Evolutionary conservation across 2,329 filamentous ascomycete genomes (phyloP).

Genomic region (Catunica adiposa): DNA sequence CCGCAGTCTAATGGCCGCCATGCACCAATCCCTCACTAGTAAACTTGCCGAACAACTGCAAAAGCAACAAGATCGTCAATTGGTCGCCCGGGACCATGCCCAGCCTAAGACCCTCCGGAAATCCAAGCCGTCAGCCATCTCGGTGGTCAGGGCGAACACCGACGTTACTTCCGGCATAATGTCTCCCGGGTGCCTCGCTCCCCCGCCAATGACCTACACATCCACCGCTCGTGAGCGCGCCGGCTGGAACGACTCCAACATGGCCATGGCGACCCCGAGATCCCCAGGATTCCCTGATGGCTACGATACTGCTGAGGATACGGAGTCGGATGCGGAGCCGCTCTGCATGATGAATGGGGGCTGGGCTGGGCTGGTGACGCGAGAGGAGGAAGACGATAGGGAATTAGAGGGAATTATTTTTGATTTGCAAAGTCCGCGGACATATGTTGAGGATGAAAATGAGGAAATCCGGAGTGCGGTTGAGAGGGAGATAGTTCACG

Average conservation of each 20-base stretch:
- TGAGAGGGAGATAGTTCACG: neutral
- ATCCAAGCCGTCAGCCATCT: neutral
- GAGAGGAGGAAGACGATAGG: neutral
- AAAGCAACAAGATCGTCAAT: conserved; percentile 11
- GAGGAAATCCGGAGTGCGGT: neutral
- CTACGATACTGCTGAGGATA: conserved; percentile 10
- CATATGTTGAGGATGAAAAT: neutral
- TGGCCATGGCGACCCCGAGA: neutral
- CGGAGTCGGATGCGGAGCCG: conserved; percentile 7
- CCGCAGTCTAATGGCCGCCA: conserved; percentile 8
- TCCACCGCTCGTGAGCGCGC: neutral
- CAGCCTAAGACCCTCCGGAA: neutral
- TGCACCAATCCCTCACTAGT: conserved; percentile 6
- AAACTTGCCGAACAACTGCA: conserved; percentile 11
- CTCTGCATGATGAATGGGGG: conserved; percentile 3
- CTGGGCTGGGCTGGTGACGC: neutral
- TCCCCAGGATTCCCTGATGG: neutral
- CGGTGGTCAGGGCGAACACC: neutral
- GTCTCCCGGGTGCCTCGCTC: neutral
- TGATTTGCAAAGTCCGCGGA: neutral
- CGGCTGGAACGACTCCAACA: too few species aligned
- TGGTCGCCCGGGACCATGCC: neutral
- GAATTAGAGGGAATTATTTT: neutral
- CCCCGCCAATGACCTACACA: neutral
- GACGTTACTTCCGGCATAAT: neutral